Percentiles rank a stretch among this genome's conserved stretches.
phyloP scores from a whole-genome alignment of 108 stramenopile species.

The Skeletonema grethae region DNA sequence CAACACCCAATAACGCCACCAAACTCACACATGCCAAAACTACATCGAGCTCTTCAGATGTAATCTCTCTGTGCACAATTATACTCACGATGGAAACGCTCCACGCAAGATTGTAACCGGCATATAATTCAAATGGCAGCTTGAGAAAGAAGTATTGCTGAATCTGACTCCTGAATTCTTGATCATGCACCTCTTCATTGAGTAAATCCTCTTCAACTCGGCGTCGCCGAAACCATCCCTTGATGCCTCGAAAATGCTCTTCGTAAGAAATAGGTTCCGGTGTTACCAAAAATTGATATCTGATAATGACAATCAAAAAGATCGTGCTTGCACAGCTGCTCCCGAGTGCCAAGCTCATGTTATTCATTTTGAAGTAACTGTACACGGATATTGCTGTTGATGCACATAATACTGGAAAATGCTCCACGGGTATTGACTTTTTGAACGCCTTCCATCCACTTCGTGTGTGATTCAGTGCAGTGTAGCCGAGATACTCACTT shows the following conservation, averaged over 20 bases:
- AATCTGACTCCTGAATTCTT: no score
- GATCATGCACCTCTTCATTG: no score
- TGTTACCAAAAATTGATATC: background rate
- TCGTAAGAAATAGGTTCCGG: no score
- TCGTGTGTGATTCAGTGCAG: background rate
- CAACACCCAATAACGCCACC: background rate
- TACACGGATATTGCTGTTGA: background rate
- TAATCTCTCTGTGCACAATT: background rate
- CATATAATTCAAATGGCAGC: no score
- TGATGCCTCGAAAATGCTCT: no score
- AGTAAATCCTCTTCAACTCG: no score
- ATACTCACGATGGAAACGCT: background rate
- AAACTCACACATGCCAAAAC: background rate
- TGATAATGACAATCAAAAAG: background rate
- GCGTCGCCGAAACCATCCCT: no score
- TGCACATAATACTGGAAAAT: background rate
- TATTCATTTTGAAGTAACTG: background rate
- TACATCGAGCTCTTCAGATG: background rate
- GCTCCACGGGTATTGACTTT: background rate
- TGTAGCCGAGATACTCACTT: background rate
- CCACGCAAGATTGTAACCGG: background rate
- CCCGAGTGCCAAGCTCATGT: background rate
- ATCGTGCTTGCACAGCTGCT: background rate
- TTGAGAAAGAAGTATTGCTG: no score
- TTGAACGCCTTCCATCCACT: background rate